Conservation (phyloP, 83 land plant species). For the Picea mariana region DNA sequence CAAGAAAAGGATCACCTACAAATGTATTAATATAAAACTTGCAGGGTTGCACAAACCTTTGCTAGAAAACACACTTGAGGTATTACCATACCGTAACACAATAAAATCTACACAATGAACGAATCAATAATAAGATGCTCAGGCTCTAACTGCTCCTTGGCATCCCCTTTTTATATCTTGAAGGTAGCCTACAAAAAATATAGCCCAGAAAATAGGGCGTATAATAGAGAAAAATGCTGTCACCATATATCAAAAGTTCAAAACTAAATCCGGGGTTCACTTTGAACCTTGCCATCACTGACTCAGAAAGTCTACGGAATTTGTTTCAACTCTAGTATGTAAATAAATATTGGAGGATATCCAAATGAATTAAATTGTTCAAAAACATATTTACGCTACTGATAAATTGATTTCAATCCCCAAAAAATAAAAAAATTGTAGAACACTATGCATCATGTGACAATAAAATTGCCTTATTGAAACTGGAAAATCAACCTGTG, state of each 20-base stretch:
- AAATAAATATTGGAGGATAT: neutral
- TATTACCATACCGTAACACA: no score
- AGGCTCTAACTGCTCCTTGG: neutral
- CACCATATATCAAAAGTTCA: neutral
- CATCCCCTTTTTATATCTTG: neutral
- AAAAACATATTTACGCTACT: neutral
- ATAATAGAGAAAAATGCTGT: neutral
- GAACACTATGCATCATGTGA: neutral
- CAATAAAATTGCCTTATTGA: neutral
- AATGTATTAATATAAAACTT: neutral
- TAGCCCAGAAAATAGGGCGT: neutral
- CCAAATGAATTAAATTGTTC: neutral
- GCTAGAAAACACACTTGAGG: neutral
- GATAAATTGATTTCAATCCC: neutral
- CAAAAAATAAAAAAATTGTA: neutral
- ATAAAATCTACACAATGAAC: no score
- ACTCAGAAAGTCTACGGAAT: neutral
- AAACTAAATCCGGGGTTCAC: conserved; percentile 1
- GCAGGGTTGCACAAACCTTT: neutral
- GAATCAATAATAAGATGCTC: neutral
- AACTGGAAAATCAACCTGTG: neutral
- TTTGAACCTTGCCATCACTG: neutral
- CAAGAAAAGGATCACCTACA: neutral
- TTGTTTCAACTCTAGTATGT: neutral
- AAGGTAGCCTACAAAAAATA: neutral